These are phyloP conservation scores for Leishmania tarentolae DNA, from an alignment of 208 protist genomes.

Conservation along the genomic window DNA sequence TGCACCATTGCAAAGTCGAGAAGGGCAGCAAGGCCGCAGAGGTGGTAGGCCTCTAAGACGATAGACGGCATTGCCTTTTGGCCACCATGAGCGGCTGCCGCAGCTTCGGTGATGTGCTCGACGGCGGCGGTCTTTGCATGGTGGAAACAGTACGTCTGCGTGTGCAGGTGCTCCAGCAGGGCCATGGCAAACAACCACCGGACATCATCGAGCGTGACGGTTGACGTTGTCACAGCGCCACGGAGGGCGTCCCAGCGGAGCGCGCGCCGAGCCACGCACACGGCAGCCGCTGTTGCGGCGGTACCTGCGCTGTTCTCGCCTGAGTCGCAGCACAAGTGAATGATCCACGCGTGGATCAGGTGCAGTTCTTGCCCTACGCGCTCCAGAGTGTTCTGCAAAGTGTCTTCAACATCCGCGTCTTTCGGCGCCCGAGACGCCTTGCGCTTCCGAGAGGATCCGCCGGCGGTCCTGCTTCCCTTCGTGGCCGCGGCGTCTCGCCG, in stretches of 20 bases:
- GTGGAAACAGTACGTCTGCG: slow-evolving; percentile 25
- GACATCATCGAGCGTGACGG: background rate
- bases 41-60: slow-evolving; percentile 16
- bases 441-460: slow-evolving; percentile 4
- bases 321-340: slow-evolving; percentile 14
- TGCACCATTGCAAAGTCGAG: slow-evolving; percentile 21
- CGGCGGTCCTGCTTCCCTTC: background rate
- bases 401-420: slow-evolving; percentile 26
- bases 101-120: background rate
- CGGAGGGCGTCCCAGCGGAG: slow-evolving; percentile 6
- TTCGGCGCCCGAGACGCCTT: background rate
- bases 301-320: background rate
- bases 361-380: slow-evolving; percentile 34
- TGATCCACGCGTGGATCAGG: slow-evolving; percentile 27
- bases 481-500: slow-evolving; percentile 2
- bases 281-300: slow-evolving; percentile 1
- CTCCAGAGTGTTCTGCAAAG: slow-evolving; percentile 32
- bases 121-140: background rate
- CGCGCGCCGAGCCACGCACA: slow-evolving; percentile 15
- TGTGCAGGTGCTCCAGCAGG: slow-evolving; percentile 27
- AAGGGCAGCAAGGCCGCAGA: slow-evolving; percentile 22
- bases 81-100: background rate
- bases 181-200: slow-evolving; percentile 28
- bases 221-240: background rate
- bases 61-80: background rate